These are phyloP conservation scores for Stemphylium lycopersici DNA, from an alignment of 2,329 filamentous ascomycete species.

Conservation along the genomic window DNA sequence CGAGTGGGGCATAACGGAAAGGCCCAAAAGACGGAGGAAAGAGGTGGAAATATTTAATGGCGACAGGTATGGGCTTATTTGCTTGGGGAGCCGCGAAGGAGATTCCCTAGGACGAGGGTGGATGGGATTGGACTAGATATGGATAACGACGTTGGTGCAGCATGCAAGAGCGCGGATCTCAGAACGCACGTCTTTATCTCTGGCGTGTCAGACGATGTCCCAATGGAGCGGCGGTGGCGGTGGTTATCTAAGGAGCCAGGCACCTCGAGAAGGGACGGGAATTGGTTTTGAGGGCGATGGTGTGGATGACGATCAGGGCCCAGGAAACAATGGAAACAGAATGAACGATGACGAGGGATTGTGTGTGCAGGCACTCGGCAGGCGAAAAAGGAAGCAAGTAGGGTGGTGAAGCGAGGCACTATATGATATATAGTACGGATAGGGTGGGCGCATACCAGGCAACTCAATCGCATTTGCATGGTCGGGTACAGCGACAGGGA, in stretches of 20 bases:
- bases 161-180: conserved; percentile 22
- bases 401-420: background rate
- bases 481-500: conserved; percentile 20
- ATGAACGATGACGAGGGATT: no score
- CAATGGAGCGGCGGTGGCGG: conserved; percentile 3
- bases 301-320: no score
- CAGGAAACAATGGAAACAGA: no score
- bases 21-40: conserved; percentile 8
- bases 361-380: no score
- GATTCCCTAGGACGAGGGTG: conserved; percentile 27
- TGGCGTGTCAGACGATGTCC: conserved; percentile 17
- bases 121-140: conserved; percentile 35
- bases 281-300: no score
- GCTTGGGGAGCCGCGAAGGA: no score
- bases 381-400: no score
- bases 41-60: conserved; percentile 16
- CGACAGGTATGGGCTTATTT: conserved; percentile 15
- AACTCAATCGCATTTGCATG: background rate
- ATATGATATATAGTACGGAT: conserved; percentile 14
- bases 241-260: conserved; percentile 12
- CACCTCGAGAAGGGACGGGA: background rate
- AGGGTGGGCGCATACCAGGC: conserved; percentile 6
- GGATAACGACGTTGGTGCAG: conserved; percentile 32
- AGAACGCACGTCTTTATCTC: conserved; percentile 12
- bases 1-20: conserved; percentile 44